These are phyloP conservation scores for Alternaria sp. DNA, from an alignment of 2,329 filamentous ascomycete species.

Conservation along the genomic window DNA sequence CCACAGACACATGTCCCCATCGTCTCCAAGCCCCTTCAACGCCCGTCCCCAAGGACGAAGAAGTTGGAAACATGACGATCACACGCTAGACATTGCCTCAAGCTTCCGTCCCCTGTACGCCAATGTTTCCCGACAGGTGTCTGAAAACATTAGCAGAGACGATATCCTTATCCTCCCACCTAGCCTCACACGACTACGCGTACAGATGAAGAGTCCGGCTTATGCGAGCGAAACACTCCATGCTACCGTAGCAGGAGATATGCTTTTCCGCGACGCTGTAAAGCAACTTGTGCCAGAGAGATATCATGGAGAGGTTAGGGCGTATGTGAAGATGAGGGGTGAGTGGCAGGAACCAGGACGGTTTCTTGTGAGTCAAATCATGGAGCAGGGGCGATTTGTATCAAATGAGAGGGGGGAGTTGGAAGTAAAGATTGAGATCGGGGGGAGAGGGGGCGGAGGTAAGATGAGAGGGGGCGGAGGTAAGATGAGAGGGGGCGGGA, in stretches of 20 bases:
- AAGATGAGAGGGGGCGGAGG: not conserved
- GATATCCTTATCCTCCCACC: slow-evolving; percentile 17
- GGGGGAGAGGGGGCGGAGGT: not conserved
- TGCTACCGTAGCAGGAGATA: slow-evolving; percentile 16
- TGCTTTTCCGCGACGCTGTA: slow-evolving; percentile 23
- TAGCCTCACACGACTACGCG: slow-evolving; percentile 7
- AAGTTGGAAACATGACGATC: not conserved
- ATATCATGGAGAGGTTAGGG: not conserved
- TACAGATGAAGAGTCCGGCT: slow-evolving; percentile 3
- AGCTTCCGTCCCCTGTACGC: not conserved
- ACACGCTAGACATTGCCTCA: not conserved
- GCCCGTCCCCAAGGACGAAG: not conserved
- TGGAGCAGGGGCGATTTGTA: slow-evolving; percentile 5
- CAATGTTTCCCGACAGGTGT: not conserved
- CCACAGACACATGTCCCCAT: not conserved
- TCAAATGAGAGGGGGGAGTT: slow-evolving; percentile 14
- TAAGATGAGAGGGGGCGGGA: not conserved
- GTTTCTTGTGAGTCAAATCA: slow-evolving; percentile 12
- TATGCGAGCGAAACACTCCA: not conserved
- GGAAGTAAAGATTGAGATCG: slow-evolving; percentile 15
- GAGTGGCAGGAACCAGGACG: slow-evolving; percentile 18
- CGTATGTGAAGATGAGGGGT: slow-evolving; percentile 16
- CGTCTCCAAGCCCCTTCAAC: not conserved
- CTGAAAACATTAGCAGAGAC: not conserved
- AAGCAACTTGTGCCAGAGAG: slow-evolving; percentile 14